Evolutionary conservation across 169 alveolate genomes (phyloP).

Genomic region (Amoebophrya sp.): DNA sequence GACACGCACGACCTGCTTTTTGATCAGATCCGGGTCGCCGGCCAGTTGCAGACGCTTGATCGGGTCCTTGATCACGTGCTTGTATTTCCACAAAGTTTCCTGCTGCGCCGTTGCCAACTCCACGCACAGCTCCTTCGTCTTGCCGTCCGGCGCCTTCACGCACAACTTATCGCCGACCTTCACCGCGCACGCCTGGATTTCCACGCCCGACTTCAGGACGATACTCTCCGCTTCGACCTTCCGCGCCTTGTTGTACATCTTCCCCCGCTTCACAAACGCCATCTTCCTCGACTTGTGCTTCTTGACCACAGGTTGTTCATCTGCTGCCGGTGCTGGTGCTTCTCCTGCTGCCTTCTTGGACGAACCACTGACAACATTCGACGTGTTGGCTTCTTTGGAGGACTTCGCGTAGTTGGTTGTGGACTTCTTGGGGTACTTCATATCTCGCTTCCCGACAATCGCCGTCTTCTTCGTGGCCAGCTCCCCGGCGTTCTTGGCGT

Average conservation of each 20-base stretch:
- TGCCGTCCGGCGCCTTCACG: not conserved
- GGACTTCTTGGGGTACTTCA: not conserved
- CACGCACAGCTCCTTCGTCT: not conserved
- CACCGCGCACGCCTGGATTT: not conserved
- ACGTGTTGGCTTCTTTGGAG: no score
- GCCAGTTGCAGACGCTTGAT: not conserved
- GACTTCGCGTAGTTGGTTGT: no score
- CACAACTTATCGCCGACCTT: not conserved
- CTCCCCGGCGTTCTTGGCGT: not conserved
- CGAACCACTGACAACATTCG: no score
- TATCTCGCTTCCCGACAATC: not conserved
- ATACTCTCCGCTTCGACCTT: no score
- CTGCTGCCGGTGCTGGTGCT: not conserved
- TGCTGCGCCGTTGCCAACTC: not conserved
- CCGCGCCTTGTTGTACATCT: no score
- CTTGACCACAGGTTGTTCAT: not conserved
- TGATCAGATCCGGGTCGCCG: not conserved
- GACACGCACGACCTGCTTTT: conserved; percentile 2
- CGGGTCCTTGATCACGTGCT: not conserved
- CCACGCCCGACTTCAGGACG: no score
- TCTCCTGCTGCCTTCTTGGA: not conserved
- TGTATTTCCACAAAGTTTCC: not conserved
- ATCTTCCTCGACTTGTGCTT: not conserved
- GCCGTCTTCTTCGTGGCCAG: not conserved
- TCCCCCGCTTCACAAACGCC: not conserved